Conservation (phyloP, 2,329 filamentous ascomycete genomes). For the Cercospora zeina region DNA sequence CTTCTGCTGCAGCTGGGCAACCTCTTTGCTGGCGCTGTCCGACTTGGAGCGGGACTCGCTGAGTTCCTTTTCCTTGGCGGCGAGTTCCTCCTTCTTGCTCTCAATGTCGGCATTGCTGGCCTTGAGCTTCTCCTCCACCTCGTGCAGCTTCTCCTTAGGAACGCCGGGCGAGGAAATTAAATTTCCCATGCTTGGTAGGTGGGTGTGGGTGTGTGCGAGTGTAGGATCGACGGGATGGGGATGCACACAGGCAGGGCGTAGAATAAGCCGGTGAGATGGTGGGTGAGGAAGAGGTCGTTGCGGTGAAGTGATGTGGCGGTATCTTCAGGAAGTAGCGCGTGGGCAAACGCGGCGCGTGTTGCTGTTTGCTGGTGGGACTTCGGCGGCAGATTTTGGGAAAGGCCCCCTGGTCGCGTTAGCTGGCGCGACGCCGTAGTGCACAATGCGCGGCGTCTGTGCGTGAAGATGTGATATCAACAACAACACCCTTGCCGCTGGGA, state of each 20-base stretch:
- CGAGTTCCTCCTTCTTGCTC: slow-evolving; percentile 21
- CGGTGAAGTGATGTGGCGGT: slow-evolving; percentile 10
- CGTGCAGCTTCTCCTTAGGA: slow-evolving; percentile 28
- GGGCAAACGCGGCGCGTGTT: slow-evolving; percentile 7
- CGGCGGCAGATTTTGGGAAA: slow-evolving; percentile 10
- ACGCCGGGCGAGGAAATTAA: slow-evolving; percentile 24
- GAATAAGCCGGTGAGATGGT: neutral
- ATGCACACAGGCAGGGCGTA: slow-evolving; percentile 10
- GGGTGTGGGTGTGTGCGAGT: slow-evolving; percentile 12
- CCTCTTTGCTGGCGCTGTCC: slow-evolving; percentile 18
- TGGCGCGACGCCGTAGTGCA: neutral
- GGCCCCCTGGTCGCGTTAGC: neutral
- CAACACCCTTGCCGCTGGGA: too few relatives aligned
- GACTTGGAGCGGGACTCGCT: slow-evolving; percentile 19
- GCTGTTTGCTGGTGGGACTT: slow-evolving; percentile 15
- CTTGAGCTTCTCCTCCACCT: slow-evolving; percentile 28
- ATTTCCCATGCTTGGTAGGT: slow-evolving; percentile 26
- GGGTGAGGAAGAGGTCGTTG: slow-evolving; percentile 1
- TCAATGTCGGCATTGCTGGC: slow-evolving; percentile 22
- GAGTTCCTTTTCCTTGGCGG: slow-evolving; percentile 22
- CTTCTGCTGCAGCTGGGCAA: slow-evolving; percentile 22
- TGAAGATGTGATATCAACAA: slow-evolving; percentile 6
- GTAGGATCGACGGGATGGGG: neutral
- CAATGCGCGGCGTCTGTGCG: slow-evolving; percentile 13
- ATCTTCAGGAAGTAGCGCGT: slow-evolving; percentile 13